These are phyloP conservation scores for Phlyctochytrium planicorne DNA, from an alignment of 192 early-diverging fungal species.

Conservation along the genomic window DNA sequence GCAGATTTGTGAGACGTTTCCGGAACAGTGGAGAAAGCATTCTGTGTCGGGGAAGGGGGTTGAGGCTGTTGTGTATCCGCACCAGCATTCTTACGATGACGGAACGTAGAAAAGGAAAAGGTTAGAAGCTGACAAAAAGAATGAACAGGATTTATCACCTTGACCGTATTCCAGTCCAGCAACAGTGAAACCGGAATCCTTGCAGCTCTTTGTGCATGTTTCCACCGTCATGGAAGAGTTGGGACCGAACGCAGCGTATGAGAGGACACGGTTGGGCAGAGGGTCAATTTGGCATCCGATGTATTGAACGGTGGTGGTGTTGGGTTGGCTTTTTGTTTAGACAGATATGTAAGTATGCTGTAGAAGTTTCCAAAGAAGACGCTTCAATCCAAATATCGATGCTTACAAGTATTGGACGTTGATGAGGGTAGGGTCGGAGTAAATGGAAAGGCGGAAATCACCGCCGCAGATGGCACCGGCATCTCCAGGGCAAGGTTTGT, in stretches of 20 bases:
- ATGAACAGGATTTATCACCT: not conserved
- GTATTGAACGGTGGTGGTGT: not conserved
- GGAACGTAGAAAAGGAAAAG: not conserved
- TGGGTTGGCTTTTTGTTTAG: not conserved
- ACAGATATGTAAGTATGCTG: no score
- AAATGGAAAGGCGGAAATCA: conserved; percentile 3
- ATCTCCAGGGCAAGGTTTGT: not conserved
- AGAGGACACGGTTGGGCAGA: not conserved
- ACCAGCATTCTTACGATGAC: conserved; percentile 3
- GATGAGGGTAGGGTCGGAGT: not conserved
- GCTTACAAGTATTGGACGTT: not conserved
- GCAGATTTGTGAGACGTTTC: conserved; percentile 5
- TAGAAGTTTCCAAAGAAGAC: no score
- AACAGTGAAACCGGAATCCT: not conserved
- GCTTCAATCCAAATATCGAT: no score
- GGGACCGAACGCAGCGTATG: not conserved
- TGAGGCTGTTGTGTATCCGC: not conserved
- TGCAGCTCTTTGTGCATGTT: not conserved
- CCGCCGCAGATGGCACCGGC: conserved; percentile 6
- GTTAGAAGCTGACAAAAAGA: not conserved
- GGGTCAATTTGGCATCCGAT: not conserved
- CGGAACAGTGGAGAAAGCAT: conserved; percentile 10
- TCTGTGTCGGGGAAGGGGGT: not conserved
- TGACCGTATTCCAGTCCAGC: not conserved
- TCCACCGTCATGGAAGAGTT: not conserved